Evolutionary conservation across 495 filamentous ascomycete genomes (phyloP).

Genomic region (Penicillium antarcticum): DNA sequence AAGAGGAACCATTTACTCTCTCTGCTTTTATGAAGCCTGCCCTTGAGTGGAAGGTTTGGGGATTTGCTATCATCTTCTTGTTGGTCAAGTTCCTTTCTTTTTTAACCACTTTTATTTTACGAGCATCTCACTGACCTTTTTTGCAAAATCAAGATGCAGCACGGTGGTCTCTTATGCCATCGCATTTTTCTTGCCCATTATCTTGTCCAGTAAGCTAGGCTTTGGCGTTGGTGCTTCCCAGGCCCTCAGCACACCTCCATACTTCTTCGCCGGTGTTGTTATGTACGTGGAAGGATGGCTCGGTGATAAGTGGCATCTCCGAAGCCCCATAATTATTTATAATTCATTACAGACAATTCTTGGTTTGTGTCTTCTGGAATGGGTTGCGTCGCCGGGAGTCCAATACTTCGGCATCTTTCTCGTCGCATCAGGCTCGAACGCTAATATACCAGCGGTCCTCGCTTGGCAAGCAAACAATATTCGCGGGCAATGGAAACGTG

Average conservation of each 20-base stretch:
- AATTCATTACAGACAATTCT: constrained; percentile 41
- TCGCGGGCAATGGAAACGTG: constrained; percentile 73
- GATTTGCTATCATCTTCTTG: constrained; percentile 71
- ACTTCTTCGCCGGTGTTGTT: constrained; percentile 48
- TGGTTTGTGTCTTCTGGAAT: constrained; percentile 46
- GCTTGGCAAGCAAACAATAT: constrained; percentile 73
- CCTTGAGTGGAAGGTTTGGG: constrained; percentile 67
- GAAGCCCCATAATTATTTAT: constrained; percentile 50
- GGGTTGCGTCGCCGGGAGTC: constrained; percentile 24
- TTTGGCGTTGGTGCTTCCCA: constrained; percentile 48
- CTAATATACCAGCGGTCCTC: constrained; percentile 65
- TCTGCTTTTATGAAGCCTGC: constrained; percentile 43
- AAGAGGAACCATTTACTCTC: constrained; percentile 51
- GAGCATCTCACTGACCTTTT: no score
- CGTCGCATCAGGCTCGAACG: constrained; percentile 46
- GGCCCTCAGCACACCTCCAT: constrained; percentile 56
- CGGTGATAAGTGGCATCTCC: constrained; percentile 49
- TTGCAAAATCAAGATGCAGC: no score
- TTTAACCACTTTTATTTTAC: no score
- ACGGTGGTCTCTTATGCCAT: constrained; percentile 44
- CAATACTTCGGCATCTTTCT: constrained; percentile 63
- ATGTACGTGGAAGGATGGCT: constrained; percentile 46
- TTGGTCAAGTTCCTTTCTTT: constrained; percentile 64
- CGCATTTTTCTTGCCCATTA: constrained; percentile 59
- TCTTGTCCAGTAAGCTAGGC: constrained; percentile 36